phyloP scores from a whole-genome alignment of 1,284 basidiomycete genomes.

The Sanghuangporus weigelae region DNA sequence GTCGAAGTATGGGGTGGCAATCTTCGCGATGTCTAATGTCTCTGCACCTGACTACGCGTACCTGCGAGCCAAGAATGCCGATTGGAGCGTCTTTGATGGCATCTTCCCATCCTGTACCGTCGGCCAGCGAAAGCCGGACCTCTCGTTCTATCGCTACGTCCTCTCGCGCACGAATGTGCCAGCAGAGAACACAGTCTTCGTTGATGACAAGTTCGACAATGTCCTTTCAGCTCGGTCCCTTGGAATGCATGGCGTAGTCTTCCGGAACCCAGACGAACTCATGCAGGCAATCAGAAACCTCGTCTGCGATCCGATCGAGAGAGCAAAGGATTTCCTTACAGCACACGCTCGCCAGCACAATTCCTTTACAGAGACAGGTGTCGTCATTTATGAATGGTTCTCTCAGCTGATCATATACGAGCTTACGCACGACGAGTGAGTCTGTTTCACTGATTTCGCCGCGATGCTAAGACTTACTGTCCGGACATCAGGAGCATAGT shows the following conservation, averaged over 20 bases:
- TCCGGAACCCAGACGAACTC: constrained; percentile 35
- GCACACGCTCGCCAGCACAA: constrained; percentile 35
- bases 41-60: constrained; percentile 46
- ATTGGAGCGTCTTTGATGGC: constrained; percentile 50
- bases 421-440: constrained; percentile 33
- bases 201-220: constrained; percentile 59
- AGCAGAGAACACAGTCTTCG: constrained; percentile 35
- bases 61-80: constrained; percentile 38
- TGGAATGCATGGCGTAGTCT: constrained; percentile 50
- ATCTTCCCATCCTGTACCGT: constrained; percentile 47
- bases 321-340: constrained; percentile 37
- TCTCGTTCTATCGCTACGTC: constrained; percentile 48
- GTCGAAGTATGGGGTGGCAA: constrained; percentile 28
- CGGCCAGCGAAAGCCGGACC: constrained; percentile 48
- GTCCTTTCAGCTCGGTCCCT: constrained; percentile 50
- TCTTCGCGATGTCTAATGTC: constrained; percentile 58
- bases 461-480: not conserved
- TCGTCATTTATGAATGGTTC: constrained; percentile 45
- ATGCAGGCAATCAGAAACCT: constrained; percentile 41
- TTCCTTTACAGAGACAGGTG: constrained; percentile 42
- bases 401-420: constrained; percentile 53
- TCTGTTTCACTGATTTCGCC: constrained; percentile 24
- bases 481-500: not conserved
- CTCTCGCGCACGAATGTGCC: constrained; percentile 26
- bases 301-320: constrained; percentile 40